Base-by-base conservation (phyloP, 1,139 yeast genomes). In the Trichomonascaceae sp. region DNA sequence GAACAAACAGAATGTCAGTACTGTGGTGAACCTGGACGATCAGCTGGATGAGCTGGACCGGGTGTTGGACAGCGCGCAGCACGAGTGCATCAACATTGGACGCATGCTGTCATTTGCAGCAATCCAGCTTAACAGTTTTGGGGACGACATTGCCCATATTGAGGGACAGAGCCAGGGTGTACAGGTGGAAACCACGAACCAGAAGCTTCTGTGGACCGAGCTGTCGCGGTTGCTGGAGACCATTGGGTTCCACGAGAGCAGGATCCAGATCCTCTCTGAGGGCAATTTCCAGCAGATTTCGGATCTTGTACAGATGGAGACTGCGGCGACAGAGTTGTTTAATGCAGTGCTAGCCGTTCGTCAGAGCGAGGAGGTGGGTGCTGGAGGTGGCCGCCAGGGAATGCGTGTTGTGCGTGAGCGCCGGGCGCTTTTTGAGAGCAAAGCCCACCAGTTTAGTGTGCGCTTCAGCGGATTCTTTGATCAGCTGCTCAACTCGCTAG, bases 141-240 rank as follows among this genome's bases (percentile, higher is more conserved):
- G 76, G 3, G 73, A 73, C 5, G 89, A 80, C 40, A 73, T 85
- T 34, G 67, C 70, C 31, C 69, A 68, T 35, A 76, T 85, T 33
- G 95, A 85, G 51, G 64, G 67, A 29, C 81, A 80, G 48, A 76
- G 85, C 1, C 74, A 76, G 46, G 95, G 95, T 33, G 59, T 85
- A 23, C 96, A 87, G 56, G 79, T 85, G 3, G 78, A 76, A 46
- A 74, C 89, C 4, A 76, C 82, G 27, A 87, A 87, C 55, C 82
- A 81, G 54, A 81, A 81, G 47, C 56, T 67, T 15, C 62, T 87
- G 28, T 77, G 75, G 65, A 71, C 69, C 34, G 89, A 81, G 38
- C 65, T 85, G 38, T 69, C 71, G 36, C 69, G 67, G n/a, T 65
- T 84, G 33, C 58, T 84, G 39, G 69, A 71, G 33, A 78, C 84